These are phyloP conservation scores for Auricularia sp. DNA, from an alignment of 768 basidiomycete species.

Conservation along the genomic window DNA sequence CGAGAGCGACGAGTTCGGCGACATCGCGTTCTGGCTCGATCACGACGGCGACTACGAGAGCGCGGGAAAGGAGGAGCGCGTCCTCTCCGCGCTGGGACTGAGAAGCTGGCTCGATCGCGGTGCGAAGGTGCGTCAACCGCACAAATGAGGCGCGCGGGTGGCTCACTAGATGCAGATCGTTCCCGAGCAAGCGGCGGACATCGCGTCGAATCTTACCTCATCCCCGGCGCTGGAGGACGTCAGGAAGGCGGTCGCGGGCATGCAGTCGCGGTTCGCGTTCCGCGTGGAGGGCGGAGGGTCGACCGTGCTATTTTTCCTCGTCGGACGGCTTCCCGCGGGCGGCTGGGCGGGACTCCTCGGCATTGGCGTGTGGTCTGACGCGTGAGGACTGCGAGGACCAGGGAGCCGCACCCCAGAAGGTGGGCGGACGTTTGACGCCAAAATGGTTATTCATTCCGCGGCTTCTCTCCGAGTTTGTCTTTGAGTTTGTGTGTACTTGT, in stretches of 20 bases:
- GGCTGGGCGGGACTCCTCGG: background rate
- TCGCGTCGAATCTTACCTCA: background rate
- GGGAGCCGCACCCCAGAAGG: too few relatives aligned
- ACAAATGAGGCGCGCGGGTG: too few relatives aligned
- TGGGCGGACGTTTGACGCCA: too few relatives aligned
- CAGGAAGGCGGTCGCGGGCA: background rate
- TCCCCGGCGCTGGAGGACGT: background rate
- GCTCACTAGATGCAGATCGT: background rate
- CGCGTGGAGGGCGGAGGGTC: background rate
- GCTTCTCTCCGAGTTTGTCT: too few relatives aligned
- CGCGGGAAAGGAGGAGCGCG: constrained; percentile 23
- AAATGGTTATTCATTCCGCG: too few relatives aligned
- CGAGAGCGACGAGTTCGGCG: constrained; percentile 49
- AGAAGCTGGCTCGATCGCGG: constrained; percentile 1
- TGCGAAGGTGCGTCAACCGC: background rate
- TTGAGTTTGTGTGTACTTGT: too few relatives aligned
- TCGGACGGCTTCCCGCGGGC: background rate
- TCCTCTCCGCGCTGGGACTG: constrained; percentile 47
- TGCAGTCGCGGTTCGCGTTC: background rate
- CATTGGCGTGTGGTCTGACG: constrained; percentile 1
- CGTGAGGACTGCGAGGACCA: background rate
- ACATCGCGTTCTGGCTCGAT: constrained; percentile 42
- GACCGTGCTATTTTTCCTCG: background rate
- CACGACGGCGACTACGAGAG: constrained; percentile 1
- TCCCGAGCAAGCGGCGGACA: background rate